Base-by-base conservation (phyloP, 805 yeast genomes). In the Kazachstania kunashirensis region DNA sequence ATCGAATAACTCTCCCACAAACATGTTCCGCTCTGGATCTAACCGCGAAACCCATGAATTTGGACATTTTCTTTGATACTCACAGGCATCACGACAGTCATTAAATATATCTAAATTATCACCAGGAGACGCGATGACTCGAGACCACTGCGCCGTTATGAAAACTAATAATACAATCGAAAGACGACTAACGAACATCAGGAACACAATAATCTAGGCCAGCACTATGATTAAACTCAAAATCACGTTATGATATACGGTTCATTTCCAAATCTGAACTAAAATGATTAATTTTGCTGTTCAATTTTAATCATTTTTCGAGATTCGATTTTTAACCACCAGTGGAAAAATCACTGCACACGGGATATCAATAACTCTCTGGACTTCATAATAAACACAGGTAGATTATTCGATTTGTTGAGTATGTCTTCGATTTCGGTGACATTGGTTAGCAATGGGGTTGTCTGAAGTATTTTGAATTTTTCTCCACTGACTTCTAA, bases 21-120 rank as follows among this genome's bases (percentile, higher is more conserved):
- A 49, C 38, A 43, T 26, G 44, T 54, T 40, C 51, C 58, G 31
- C 47, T 51, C 38, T 41, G 59, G 18, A 24, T 44, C 46, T 44
- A 53, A 31, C 44, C 53, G 24, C 7, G 37, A 33, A n/a, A 38
- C 31, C 19, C 45, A 44, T 4, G 51, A 38, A 11, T 40, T 37
- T 12, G 47, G 45, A 34, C 62, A 57, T 6, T 38, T 14, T 19
- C 49, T 45, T 14, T 38, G 44, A 23, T 40, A 49, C 24, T 61
- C 66, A 42, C 86, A 79, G 30, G 74, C 73, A 31, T 59, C 61
- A 5, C 62, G 59, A 59, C 86, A 79, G 27, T 69, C 70, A 20
- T 63, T 59, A 49, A 77, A 79, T 31, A 72, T 78, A 9, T 66
- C 67, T 18, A 79, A 53, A 24, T 70, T 69, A 47, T 79, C 84